Evolutionary conservation across 208 protist genomes (phyloP), one percentile per base, ranked within the genome.

Genomic region (Sergeia podlipaevii): DNA sequence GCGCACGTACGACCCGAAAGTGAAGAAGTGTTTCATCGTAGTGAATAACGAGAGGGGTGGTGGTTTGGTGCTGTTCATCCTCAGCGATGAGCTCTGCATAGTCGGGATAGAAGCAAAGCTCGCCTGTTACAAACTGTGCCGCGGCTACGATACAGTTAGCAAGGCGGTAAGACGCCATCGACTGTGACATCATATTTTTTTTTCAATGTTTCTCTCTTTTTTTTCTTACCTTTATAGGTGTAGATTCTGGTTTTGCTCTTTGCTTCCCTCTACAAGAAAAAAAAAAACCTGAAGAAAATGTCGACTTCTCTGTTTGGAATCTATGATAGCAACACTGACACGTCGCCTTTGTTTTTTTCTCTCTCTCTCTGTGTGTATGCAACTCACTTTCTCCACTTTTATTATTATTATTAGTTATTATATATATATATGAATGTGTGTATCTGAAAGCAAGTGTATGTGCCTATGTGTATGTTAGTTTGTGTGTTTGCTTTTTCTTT

Each of bases 1-100:
- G 55, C 24, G 74, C 54, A 13, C 75, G 77, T 20, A 90, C 70
- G 10, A 90, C 74, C n/a, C 79, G 74, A 52, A 90, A 89, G 37
- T 91, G 80, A 13, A 74, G n/a, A n/a, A 91, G 53, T n/a, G n/a
- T n/a, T 13, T 36, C 59, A 11, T 76, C 73, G 51, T 86, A 93
- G 30, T 63, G 52, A 36, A 93, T 72, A 21, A 48, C 49, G 26
- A 93, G 57, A 8, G 82, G 77, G 2, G 81, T 71, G 10, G 82
- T 91, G 28, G 53, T 50, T 39, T 77, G 50, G 23, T 74, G 80
- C 1, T 65, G 52, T 8, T 38, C 74, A 33, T 88, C 79, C 7
- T 48, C 29, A 0, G 77, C 81, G 13, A 64, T 60, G 5, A 93
- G 69, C 61, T 93, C 82, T 5, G 69, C 66, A 47, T 80, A 63